phyloP scores from a whole-genome alignment of 2,329 filamentous ascomycete genomes.

The Emergomyces africanus region DNA sequence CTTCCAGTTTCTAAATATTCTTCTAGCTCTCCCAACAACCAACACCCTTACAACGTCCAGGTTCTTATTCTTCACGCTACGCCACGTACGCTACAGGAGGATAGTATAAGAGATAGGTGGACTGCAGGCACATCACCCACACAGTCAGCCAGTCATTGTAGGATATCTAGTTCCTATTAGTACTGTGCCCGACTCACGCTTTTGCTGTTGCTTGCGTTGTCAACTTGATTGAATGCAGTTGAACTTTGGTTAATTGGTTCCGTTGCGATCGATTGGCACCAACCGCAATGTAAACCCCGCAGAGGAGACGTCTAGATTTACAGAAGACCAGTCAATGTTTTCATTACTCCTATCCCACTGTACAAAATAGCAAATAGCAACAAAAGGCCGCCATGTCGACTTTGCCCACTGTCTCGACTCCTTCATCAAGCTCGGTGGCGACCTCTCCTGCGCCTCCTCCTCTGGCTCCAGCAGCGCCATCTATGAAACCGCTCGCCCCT shows the following conservation, averaged over 20 bases:
- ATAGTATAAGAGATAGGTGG: no score
- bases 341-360: background rate
- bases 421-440: slow-evolving; percentile 27
- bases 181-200: background rate
- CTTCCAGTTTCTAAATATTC: background rate
- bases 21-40: no score
- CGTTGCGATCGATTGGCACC: background rate
- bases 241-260: background rate
- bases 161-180: background rate
- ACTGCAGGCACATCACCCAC: no score
- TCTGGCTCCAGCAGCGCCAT: slow-evolving; percentile 17
- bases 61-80: no score
- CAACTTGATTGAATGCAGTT: no score
- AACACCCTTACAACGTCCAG: no score
- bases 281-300: background rate
- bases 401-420: slow-evolving; percentile 24
- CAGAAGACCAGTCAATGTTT: background rate
- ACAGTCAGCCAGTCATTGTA: background rate
- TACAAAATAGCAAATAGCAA: background rate
- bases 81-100: no score
- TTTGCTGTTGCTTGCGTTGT: background rate
- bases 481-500: slow-evolving; percentile 23
- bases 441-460: slow-evolving; percentile 23
- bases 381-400: slow-evolving; percentile 23
- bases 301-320: background rate